These are phyloP conservation scores for Hanseniaspora pseudoguilliermondii DNA, from an alignment of 805 yeast genomes.

Conservation along the genomic window DNA sequence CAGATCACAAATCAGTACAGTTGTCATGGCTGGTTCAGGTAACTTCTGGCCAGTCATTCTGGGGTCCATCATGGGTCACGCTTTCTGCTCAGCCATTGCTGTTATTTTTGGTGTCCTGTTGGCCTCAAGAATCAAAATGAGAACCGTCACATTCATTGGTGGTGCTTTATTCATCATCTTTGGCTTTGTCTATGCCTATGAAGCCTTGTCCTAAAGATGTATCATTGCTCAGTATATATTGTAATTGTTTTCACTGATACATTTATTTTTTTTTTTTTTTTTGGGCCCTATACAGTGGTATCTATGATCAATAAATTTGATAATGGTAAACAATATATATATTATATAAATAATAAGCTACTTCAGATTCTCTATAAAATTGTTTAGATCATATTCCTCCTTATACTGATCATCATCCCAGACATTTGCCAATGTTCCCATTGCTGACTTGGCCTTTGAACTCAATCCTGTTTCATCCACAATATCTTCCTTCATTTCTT, in stretches of 20 bases:
- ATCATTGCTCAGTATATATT: too few species aligned
- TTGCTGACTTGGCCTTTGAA: conserved; percentile 73
- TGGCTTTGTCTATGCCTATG: conserved; percentile 65
- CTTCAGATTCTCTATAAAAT: conserved; percentile 70
- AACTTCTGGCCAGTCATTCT: conserved; percentile 78
- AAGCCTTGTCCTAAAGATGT: conserved; percentile 32
- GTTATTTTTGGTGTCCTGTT: conserved; percentile 83
- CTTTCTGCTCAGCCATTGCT: conserved; percentile 78
- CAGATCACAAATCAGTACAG: conserved; percentile 93
- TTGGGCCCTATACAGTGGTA: too few species aligned
- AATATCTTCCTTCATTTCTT: conserved; percentile 28
- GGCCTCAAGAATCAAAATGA: conserved; percentile 80
- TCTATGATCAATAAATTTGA: background rate
- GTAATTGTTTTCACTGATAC: too few species aligned
- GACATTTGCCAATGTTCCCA: conserved; percentile 77
- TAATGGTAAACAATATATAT: background rate
- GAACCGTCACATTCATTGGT: conserved; percentile 85
- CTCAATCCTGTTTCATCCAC: conserved; percentile 61
- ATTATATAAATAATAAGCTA: conserved; percentile 19
- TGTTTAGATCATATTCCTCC: conserved; percentile 90
- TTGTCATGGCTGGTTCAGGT: conserved; percentile 96
- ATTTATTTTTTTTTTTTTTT: background rate
- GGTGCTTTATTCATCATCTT: conserved; percentile 75
- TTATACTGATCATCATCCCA: conserved; percentile 97
- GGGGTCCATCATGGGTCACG: conserved; percentile 87